These are phyloP conservation scores for Telopea speciosissima DNA, from an alignment of 177 flowering plant species.

Conservation along the genomic window DNA sequence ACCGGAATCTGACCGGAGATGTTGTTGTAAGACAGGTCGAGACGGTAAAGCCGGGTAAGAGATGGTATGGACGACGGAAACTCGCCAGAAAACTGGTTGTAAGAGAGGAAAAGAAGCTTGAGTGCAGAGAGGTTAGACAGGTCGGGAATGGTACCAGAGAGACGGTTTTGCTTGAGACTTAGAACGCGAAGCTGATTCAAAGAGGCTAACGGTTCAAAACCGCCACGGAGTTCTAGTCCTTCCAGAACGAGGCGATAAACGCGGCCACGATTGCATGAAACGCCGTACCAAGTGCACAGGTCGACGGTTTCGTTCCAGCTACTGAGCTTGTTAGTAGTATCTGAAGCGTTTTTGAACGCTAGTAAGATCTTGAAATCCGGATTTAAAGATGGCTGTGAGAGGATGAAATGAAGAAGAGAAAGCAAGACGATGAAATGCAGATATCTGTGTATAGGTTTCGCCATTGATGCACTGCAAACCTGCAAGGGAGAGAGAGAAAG, in stretches of 20 bases:
- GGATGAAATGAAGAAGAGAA: conserved; percentile 15
- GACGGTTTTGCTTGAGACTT: conserved; percentile 50
- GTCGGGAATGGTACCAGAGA: conserved; percentile 56
- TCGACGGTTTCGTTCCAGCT: conserved; percentile 37
- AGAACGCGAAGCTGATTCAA: conserved; percentile 57
- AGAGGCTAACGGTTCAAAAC: conserved; percentile 29
- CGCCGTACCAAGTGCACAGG: conserved; percentile 54
- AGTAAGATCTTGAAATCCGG: conserved; percentile 40
- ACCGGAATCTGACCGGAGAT: conserved; percentile 54
- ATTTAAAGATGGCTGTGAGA: conserved; percentile 14
- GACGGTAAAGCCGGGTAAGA: conserved; percentile 52
- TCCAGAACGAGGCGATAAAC: conserved; percentile 70
- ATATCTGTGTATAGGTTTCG: conserved; percentile 2
- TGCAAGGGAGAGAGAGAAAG: not conserved
- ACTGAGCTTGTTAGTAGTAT: conserved; percentile 33
- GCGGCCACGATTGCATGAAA: conserved; percentile 47
- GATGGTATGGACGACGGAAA: conserved; percentile 41
- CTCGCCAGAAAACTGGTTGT: conserved; percentile 53
- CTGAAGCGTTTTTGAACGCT: conserved; percentile 50
- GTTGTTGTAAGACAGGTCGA: conserved; percentile 67
- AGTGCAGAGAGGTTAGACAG: conserved; percentile 52
- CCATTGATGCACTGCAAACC: conserved; percentile 18
- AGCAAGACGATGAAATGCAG: conserved; percentile 8
- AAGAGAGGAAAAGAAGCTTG: conserved; percentile 60
- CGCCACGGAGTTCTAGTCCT: conserved; percentile 38